Base-by-base conservation (phyloP, 306 rosid genomes). In the Senna tora region DNA sequence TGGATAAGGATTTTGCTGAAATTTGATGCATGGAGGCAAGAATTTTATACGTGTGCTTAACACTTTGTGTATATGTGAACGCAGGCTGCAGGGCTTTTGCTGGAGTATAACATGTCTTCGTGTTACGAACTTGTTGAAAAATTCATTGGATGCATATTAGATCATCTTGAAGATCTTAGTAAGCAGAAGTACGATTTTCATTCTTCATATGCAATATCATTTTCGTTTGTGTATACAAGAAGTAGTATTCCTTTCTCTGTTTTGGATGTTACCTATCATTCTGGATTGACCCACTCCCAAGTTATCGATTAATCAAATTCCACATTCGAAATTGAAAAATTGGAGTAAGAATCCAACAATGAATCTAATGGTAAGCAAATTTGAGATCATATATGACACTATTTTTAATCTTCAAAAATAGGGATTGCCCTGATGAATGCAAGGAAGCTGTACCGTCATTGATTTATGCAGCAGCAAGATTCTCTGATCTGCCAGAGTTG, bases 401-500 rank as follows among this genome's bases (percentile, higher is more conserved):
- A 17, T 32, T n/a, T n/a, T 36, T 8, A 53, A 50, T 25, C 17
- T 46, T 79, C 33, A 46, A 67, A 46, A 51, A 8, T 34, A 94
- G 99, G 12, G 95, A 81, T 45, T 94, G 96, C 77, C 96, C 96
- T 19, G 99, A 88, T 20, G 99, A 91, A 76, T 91, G 97, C 89
- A 89, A 77, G 55, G 99, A 91, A 82, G 92, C 93, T 10, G 86
- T 91, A 3, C 53, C 86, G 16, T 81, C 99, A 17, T 53, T 94
- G 83, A 88, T 85, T 17, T 85, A 83, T 32, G 97, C 93, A 2
- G 93, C 97, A 32, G 93, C 93, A 69, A 72, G 96, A 53, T 69
- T 89, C 41, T 77, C 83, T 47, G 96, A 89, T 72, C 79, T 94
- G 69, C 97, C 97, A 6, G 97, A 89, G 73, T 58, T 94, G 51